phyloP scores from a whole-genome alignment of 2,329 filamentous ascomycete species.

The Cercospora sp. region DNA sequence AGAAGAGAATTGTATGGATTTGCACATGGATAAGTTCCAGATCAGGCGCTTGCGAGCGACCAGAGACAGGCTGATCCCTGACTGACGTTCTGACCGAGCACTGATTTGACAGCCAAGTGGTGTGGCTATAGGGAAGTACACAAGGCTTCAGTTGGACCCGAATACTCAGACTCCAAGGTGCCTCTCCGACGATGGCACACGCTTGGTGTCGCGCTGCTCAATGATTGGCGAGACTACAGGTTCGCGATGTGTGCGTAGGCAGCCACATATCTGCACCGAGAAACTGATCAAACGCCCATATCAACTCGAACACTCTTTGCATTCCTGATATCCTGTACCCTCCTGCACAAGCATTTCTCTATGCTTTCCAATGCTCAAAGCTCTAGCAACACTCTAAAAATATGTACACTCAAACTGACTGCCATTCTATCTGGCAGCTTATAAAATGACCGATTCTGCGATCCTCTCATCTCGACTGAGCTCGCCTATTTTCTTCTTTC shows the following conservation, averaged over 20 bases:
- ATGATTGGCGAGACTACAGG: neutral
- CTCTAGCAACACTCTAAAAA: too few species aligned
- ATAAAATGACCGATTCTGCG: neutral
- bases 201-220: neutral
- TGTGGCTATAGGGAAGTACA: neutral
- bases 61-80: neutral
- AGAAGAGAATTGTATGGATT: neutral
- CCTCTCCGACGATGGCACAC: neutral
- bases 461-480: neutral
- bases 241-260: neutral
- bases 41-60: too few species aligned
- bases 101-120: neutral
- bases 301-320: too few species aligned
- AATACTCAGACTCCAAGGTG: neutral
- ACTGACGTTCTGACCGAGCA: neutral
- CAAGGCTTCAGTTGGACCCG: neutral
- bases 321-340: neutral
- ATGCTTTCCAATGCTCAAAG: too few species aligned
- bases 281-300: too few species aligned
- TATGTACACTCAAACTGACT: too few species aligned
- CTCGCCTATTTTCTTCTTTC: neutral
- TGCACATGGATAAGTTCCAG: neutral
- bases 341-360: too few species aligned
- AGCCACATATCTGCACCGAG: too few species aligned
- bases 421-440: too few species aligned